Evolutionary conservation across 2,329 filamentous ascomycete genomes (phyloP).

Genomic region (Paecilomyces fulvus): DNA sequence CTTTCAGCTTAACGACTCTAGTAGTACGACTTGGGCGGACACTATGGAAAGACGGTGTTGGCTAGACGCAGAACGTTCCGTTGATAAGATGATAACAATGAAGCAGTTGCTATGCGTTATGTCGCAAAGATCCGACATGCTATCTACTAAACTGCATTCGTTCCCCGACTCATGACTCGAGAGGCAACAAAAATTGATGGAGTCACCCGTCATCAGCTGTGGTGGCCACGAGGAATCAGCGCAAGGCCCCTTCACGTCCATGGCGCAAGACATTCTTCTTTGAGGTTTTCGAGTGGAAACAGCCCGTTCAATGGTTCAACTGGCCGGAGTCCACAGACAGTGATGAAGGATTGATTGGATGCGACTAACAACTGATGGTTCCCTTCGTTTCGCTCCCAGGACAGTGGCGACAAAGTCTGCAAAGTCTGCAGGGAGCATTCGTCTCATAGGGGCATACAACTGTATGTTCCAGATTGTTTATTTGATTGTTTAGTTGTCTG

Average conservation of each 20-base stretch:
- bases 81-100: neutral
- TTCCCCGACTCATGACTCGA: too few species aligned
- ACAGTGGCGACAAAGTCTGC: neutral
- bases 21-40: neutral
- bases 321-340: neutral
- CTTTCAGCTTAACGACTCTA: neutral
- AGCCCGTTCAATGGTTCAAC: neutral
- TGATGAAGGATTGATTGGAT: neutral
- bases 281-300: neutral
- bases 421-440: neutral
- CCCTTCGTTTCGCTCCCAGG: neutral
- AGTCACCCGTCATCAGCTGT: neutral
- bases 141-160: too few species aligned
- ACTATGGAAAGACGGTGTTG: neutral
- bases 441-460: neutral
- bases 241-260: neutral
- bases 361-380: neutral
- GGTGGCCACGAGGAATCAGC: neutral
- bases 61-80: neutral
- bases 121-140: too few species aligned
- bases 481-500: neutral
- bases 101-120: neutral
- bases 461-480: neutral
- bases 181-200: too few species aligned
- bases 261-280: neutral